These are phyloP conservation scores for Simmondsia chinensis DNA, from an alignment of 148 eudicot genomes.

Conservation along the genomic window DNA sequence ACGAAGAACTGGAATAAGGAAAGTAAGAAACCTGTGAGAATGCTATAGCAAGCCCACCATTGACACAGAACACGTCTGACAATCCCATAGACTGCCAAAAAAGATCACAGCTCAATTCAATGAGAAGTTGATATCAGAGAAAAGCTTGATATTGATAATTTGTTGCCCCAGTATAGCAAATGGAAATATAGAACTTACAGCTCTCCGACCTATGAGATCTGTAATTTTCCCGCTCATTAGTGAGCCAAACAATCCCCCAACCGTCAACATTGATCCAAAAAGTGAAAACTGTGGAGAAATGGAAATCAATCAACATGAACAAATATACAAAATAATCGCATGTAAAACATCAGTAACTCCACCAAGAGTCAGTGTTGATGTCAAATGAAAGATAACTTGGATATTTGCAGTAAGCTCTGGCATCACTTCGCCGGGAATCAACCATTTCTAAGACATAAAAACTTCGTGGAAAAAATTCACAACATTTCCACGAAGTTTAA, in stretches of 20 bases:
- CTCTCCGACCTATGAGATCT: slow-evolving; percentile 42
- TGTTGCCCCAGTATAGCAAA: background rate
- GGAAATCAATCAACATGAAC: background rate
- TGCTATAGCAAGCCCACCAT: slow-evolving; percentile 42
- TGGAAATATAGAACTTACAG: slow-evolving; percentile 16
- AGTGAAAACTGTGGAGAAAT: slow-evolving; percentile 20
- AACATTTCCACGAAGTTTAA: too few relatives aligned
- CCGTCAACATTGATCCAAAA: slow-evolving; percentile 31
- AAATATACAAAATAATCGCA: background rate
- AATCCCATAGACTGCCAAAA: slow-evolving; percentile 44
- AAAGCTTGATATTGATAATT: background rate
- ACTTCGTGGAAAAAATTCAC: too few relatives aligned
- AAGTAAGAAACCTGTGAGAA: slow-evolving; percentile 28
- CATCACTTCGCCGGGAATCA: too few relatives aligned
- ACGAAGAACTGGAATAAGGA: background rate
- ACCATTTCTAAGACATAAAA: too few relatives aligned
- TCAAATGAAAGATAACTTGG: too few relatives aligned
- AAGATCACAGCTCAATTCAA: background rate
- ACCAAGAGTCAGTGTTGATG: too few relatives aligned
- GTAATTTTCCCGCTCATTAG: slow-evolving; percentile 39
- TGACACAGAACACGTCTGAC: slow-evolving; percentile 21
- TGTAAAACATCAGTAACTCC: too few relatives aligned
- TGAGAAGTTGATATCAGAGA: too few relatives aligned
- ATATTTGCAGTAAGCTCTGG: too few relatives aligned
- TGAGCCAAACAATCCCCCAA: slow-evolving; percentile 54